Evolutionary conservation across 768 basidiomycete species (phyloP), one percentile per base, ranked within the genome.

Genomic region (Collybia mongolica): DNA sequence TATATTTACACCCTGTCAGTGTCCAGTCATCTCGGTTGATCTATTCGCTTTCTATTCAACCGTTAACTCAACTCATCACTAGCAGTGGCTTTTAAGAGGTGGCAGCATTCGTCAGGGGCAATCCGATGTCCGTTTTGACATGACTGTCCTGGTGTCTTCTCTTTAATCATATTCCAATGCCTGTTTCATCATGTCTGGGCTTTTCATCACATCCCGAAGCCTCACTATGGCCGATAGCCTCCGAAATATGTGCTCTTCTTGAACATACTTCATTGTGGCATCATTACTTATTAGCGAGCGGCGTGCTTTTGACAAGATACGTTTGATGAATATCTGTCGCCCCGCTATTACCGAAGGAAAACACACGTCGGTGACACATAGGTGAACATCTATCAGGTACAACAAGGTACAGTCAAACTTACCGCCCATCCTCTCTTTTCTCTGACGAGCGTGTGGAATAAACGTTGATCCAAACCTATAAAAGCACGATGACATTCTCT

Each of bases 191-290:
- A 47, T 15, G 3, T 22, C 17, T 47, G 20, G 26, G 22, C 26
- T 20, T 37, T 19, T 11, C 17, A 46, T 35, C 29, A 46, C 29
- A 36, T 20, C 37, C 35, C 20, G 17, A n/a, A 39, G 36, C 36
- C 47, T 36, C 32, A 17, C 32, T 40, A 48, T 29, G 39, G 23
- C 47, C 47, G 36, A 48, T 23, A 40, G 41, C 47, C 39, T 2
- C 47, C 39, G 39, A 3, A 19, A 29, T 48, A 24, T 23, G 28
- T 15, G 24, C 28, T 9, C 32, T 32, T 29, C 42, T 43, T 14
- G 14, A 24, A 43, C n/a, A 24, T 14, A n/a, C 28, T 24, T 3
- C 7, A 15, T 29, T 20, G 22, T 23, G 28, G 9, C 42, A 43
- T 23, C n/a, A 43, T 24, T n/a, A 29, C 23, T 20, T 32, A 32